Evolutionary conservation across 805 yeast species (phyloP).

Genomic region (Dipodascus geniculatus): DNA sequence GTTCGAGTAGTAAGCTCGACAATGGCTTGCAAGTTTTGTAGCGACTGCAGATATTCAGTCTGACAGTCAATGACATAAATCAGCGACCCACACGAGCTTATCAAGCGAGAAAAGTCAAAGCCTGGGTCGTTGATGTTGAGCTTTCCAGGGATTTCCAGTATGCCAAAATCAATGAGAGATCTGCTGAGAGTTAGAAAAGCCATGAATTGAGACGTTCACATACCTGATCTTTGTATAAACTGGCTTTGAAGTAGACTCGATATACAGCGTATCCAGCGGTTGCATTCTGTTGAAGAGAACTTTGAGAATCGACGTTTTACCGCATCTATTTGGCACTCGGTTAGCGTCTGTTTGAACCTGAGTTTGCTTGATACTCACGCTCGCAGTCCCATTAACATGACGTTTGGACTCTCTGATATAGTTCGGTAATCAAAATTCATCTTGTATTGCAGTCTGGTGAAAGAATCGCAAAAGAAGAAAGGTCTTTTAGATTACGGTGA

Average conservation of each 20-base stretch:
- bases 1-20: constrained; percentile 69
- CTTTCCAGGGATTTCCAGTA: constrained; percentile 94
- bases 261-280: constrained; percentile 81
- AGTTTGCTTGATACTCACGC: background rate
- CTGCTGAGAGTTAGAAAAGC: constrained; percentile 14
- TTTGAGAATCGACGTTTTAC: constrained; percentile 90
- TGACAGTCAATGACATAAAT: constrained; percentile 93
- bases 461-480: background rate
- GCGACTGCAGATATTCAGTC: constrained; percentile 87
- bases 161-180: constrained; percentile 74
- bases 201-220: background rate
- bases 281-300: constrained; percentile 96
- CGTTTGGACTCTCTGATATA: background rate
- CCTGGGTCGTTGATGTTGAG: constrained; percentile 78
- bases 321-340: constrained; percentile 27
- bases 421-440: background rate
- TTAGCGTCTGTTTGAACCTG: background rate
- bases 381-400: background rate
- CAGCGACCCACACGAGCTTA: constrained; percentile 75
- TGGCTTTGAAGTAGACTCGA: constrained; percentile 85
- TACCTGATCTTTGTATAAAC: constrained; percentile 45
- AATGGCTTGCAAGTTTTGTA: constrained; percentile 78
- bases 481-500: background rate
- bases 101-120: constrained; percentile 53
- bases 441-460: background rate